Base-by-base conservation (phyloP, 108 stramenopile species). In the Phaeodactylum tricornutum region DNA sequence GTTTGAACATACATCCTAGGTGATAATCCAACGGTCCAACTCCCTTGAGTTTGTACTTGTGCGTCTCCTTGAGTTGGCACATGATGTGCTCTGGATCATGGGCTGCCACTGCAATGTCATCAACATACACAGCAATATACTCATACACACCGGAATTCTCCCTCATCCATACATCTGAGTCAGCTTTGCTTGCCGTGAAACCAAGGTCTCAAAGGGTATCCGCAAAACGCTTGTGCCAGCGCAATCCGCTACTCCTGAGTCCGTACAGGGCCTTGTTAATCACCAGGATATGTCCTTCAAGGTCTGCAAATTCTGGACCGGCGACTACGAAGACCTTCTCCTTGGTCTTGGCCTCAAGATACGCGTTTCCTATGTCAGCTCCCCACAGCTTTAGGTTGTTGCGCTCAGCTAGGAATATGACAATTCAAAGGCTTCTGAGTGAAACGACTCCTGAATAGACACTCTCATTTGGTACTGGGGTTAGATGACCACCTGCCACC, bases 241-340 rank as follows among this genome's bases (percentile, higher is more conserved):
- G 0, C 17, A 7, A 9, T 4, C 52, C 25, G 33, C 41, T 51
- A 2, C 40, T 34, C 1, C 50, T 36, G 4, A 72, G 29, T 4
- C 75, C 71, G 37, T 72, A 77, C 0, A 72, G 39, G 9, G 55
- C 64, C 12, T 55, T 51, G 0, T 39, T 37, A 20, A 77, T 50
- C 0, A 72, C 16, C 21, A 72, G 40, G 0, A 36, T 19, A 3
- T 63, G 55, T 0, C 67, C 75, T 30, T 50, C 52, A 16, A 47
- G 26, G 1, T 24, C 14, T 17, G 60, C 67, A 45, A 72, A 77
- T 26, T 72, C 66, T n/a, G 59, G 59, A 0, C 75, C 75, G 3
- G 69, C 66, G 1, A 71, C 48, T 4, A 66, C 47, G 17, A 52
- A 68, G 17, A 61, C 24, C 45, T 61, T 66, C 55, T 69, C 73